Base-by-base conservation (phyloP, 2,329 filamentous ascomycete species). In the Penicillium sp. region DNA sequence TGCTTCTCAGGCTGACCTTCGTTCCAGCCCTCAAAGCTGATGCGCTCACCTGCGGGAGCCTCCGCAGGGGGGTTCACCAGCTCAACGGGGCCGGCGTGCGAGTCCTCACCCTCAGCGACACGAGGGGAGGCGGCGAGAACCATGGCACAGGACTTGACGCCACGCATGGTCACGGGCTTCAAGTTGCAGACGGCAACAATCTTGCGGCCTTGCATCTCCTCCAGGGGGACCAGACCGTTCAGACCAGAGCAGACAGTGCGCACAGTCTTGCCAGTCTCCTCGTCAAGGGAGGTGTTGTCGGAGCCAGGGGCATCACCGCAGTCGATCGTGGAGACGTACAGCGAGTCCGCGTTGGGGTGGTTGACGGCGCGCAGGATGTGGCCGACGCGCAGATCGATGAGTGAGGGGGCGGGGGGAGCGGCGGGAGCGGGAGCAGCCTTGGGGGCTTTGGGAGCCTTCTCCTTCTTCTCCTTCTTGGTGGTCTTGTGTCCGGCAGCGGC, bases 81-180 rank as follows among this genome's bases (percentile, higher is more conserved):
- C 81, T 99, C 94, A 55, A 99, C 91, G 32, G 92, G 91, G 3
- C 90, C 89, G 61, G 87, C 91, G 79, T 96, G 91, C 72, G 93
- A 85, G 70, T 84, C 88, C 70, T 92, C 92, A 42, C 92, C 93
- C 68, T 93, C 89, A 68, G 87, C 86, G 45, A 89, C 74, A 55
- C 83, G 82, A n/a, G 93, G 94, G 16, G 91, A 96, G 2, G 94
- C 94, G 9, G 94, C 94, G 38, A 99, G 84, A 14, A 99, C 94
- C 94, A 99, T 97, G 68, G 92, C 88, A 50, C 77, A 81, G 31
- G 83, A 88, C 72, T 88, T 88, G 72, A 90, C 83, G 63, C 94
- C 94, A 60, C 94, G 90, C 94, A 99, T 99, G 75, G 95, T 99
- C 74, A 97, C 94, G 47, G 94, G 94, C 83, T 99, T 99, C 64